Evolutionary conservation across 1,139 yeast species (phyloP).

Genomic region (Yamadazyma conglobata): DNA sequence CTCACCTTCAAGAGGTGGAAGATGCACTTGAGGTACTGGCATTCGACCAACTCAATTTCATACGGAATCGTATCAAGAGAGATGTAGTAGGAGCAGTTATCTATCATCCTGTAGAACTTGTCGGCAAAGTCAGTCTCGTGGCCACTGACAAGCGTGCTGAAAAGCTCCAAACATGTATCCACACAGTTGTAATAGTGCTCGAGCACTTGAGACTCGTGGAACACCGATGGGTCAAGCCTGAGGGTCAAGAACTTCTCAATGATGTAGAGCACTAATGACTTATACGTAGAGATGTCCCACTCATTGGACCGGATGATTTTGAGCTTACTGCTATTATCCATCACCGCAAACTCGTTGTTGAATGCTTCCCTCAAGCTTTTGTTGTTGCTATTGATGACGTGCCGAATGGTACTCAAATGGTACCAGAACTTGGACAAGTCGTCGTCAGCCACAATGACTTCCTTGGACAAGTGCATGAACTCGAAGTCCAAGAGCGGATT

Average conservation of each 20-base stretch:
- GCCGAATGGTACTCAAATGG: conserved; percentile 48
- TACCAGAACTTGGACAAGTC: conserved; percentile 62
- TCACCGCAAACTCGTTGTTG: conserved; percentile 53
- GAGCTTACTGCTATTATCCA: conserved; percentile 43
- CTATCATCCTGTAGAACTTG: conserved; percentile 29
- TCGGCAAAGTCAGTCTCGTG: conserved; percentile 49
- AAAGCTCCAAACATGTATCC: conserved; percentile 35
- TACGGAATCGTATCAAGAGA: conserved; percentile 13
- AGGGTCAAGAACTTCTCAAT: conserved; percentile 42
- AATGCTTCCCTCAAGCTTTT: conserved; percentile 44
- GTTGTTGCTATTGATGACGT: conserved; percentile 45
- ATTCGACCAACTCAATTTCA: conserved; percentile 28
- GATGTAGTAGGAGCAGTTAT: conserved; percentile 24
- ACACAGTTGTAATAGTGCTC: conserved; percentile 26
- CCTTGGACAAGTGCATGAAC: conserved; percentile 23
- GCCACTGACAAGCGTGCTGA: conserved; percentile 50
- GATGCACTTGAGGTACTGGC: conserved; percentile 29
- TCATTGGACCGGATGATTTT: conserved; percentile 32
- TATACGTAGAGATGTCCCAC: conserved; percentile 63
- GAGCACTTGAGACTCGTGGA: conserved; percentile 17
- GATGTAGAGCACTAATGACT: conserved; percentile 47
- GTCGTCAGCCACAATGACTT: conserved; percentile 28
- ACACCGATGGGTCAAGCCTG: conserved; percentile 24
- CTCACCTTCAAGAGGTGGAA: conserved; percentile 31
- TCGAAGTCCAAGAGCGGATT: conserved; percentile 45